phyloP scores from a whole-genome alignment of 306 rosid genomes.

The Ammopiptanthus mongolicus region DNA sequence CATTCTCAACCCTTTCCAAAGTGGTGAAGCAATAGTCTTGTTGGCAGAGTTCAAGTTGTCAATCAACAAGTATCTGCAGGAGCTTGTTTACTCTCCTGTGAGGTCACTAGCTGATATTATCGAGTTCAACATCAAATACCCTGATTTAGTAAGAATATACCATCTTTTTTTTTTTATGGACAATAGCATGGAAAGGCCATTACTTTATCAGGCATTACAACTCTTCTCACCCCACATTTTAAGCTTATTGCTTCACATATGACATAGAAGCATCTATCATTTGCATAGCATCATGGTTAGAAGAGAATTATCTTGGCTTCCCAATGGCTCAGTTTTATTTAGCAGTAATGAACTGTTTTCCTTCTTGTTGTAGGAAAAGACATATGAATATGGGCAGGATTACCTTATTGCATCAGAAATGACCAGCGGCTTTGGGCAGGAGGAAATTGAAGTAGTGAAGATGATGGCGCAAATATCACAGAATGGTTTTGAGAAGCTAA shows the following conservation, averaged over 20 bases:
- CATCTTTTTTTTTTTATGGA: neutral
- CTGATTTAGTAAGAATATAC: slow-evolving; percentile 32
- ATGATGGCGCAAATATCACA: slow-evolving; percentile 27
- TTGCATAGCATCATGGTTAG: neutral
- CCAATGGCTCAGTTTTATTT: neutral
- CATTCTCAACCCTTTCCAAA: slow-evolving; percentile 21
- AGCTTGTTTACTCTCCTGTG: slow-evolving; percentile 48
- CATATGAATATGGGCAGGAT: slow-evolving; percentile 53
- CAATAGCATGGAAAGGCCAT: neutral
- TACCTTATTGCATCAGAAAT: slow-evolving; percentile 31
- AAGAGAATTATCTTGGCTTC: neutral
- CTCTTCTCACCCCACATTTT: neutral
- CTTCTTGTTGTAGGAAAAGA: slow-evolving; percentile 37
- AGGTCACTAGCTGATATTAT: slow-evolving; percentile 49
- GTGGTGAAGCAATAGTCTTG: slow-evolving; percentile 31
- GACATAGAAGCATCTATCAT: neutral
- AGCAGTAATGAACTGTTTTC: neutral
- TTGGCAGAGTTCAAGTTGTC: slow-evolving; percentile 46
- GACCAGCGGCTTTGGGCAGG: slow-evolving; percentile 42
- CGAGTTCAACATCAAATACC: slow-evolving; percentile 44
- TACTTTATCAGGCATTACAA: neutral
- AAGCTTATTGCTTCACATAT: neutral
- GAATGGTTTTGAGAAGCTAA: slow-evolving; percentile 45
- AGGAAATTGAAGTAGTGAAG: slow-evolving; percentile 27
- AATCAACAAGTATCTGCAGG: slow-evolving; percentile 39